Conservation (phyloP, 73 alveolate species). For the Breviolum minutum region DNA sequence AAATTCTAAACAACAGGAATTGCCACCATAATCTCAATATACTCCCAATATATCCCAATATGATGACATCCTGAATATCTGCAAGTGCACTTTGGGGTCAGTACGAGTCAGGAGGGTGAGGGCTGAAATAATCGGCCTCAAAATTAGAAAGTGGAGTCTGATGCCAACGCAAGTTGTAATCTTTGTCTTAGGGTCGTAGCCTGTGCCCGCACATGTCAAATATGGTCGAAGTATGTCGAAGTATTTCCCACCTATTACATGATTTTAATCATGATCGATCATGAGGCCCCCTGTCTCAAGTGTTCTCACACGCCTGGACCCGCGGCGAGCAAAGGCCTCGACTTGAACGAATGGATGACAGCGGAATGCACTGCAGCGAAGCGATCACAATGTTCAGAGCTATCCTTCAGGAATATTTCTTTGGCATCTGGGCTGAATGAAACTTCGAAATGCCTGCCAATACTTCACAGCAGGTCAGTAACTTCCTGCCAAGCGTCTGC, state of each 20-base stretch:
- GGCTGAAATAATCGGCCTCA: slow-evolving; percentile 7
- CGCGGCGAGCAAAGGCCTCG: not conserved
- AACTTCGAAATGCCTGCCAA: not conserved
- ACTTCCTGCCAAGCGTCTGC: not conserved
- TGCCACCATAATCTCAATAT: no score
- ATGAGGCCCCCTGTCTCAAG: no score
- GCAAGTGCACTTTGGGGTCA: not conserved
- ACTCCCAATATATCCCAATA: no score
- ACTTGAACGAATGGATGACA: no score
- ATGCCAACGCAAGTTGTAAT: no score
- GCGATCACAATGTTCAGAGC: no score
- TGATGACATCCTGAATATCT: no score
- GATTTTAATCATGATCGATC: not conserved
- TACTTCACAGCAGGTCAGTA: not conserved
- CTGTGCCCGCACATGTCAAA: not conserved
- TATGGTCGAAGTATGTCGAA: not conserved
- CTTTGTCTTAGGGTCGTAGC: not conserved
- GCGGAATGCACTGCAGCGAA: no score
- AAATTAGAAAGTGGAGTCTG: not conserved
- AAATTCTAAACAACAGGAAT: no score
- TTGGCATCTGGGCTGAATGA: no score
- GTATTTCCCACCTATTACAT: no score
- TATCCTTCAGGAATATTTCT: no score
- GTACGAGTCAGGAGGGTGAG: not conserved
- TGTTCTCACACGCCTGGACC: not conserved